These are phyloP conservation scores for Epichloe glyceriae DNA, from an alignment of 2,329 filamentous ascomycete species.

Conservation along the genomic window DNA sequence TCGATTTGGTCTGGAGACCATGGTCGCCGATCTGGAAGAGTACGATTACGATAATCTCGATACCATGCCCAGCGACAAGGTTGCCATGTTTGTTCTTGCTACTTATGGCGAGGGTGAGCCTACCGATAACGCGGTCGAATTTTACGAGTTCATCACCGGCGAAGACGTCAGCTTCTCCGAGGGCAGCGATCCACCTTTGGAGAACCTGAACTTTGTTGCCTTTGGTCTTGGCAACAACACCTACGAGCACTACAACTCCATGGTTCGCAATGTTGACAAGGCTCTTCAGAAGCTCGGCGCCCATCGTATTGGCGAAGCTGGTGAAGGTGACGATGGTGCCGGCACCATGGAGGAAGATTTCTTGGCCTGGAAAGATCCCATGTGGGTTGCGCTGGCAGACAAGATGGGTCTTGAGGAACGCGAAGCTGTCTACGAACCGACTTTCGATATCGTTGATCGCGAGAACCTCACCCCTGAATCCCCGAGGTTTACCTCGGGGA, in stretches of 20 bases:
- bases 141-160: slow-evolving; percentile 86
- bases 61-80: slow-evolving; percentile 73
- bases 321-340: slow-evolving; percentile 93
- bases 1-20: slow-evolving; percentile 89
- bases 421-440: slow-evolving; percentile 88
- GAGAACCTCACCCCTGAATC: slow-evolving; percentile 62
- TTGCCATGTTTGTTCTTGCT: slow-evolving; percentile 89
- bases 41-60: slow-evolving; percentile 96
- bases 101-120: slow-evolving; percentile 98
- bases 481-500: slow-evolving; percentile 85
- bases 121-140: slow-evolving; percentile 96
- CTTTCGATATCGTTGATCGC: slow-evolving; percentile 70
- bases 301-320: slow-evolving; percentile 70
- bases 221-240: slow-evolving; percentile 99
- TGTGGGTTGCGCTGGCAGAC: slow-evolving; percentile 79
- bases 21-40: slow-evolving; percentile 96
- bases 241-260: slow-evolving; percentile 98
- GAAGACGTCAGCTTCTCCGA: slow-evolving; percentile 76
- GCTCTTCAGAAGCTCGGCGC: slow-evolving; percentile 73
- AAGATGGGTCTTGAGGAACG: slow-evolving; percentile 87
- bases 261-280: slow-evolving; percentile 86
- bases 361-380: slow-evolving; percentile 96
- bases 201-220: slow-evolving; percentile 79
- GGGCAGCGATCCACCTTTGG: slow-evolving; percentile 58
- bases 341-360: slow-evolving; percentile 99